Evolutionary conservation across 805 yeast species (phyloP).

Genomic region (Deakozyma indianensis): DNA sequence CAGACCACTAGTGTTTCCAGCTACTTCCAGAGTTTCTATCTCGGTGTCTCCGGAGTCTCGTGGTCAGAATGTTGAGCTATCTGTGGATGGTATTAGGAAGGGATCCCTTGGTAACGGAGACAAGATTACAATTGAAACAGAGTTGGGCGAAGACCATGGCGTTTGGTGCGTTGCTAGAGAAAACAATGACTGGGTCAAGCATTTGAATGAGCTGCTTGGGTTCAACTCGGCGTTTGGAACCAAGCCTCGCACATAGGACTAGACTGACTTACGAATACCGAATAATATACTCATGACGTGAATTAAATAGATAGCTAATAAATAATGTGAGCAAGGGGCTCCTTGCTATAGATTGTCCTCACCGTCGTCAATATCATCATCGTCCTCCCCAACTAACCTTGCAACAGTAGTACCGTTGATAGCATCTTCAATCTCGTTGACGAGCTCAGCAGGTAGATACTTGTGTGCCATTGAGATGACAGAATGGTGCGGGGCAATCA

Average conservation of each 20-base stretch:
- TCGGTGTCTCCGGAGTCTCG: slow-evolving; percentile 20
- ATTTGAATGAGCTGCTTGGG: slow-evolving; percentile 76
- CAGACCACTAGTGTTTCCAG: slow-evolving; percentile 73
- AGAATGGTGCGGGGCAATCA: slow-evolving; percentile 11
- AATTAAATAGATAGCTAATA: background rate
- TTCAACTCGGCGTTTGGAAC: slow-evolving; percentile 69
- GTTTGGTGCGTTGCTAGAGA: slow-evolving; percentile 79
- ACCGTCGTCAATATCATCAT: background rate
- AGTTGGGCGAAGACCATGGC: slow-evolving; percentile 28
- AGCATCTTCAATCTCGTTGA: slow-evolving; percentile 9
- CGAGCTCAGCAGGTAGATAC: slow-evolving; percentile 19
- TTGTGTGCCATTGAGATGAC: slow-evolving; percentile 17
- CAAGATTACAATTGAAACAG: slow-evolving; percentile 16
- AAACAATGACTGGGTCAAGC: slow-evolving; percentile 84
- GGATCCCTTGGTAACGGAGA: slow-evolving; percentile 59
- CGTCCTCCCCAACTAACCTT: background rate
- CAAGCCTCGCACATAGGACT: background rate
- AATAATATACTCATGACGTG: background rate
- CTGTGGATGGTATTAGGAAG: slow-evolving; percentile 76
- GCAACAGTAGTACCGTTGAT: background rate
- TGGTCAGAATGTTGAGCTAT: slow-evolving; percentile 38
- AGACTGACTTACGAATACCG: background rate
- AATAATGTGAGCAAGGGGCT: no score
- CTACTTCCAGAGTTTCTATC: slow-evolving; percentile 47
- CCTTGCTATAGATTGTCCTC: no score